Evolutionary conservation across 2,329 filamentous ascomycete genomes (phyloP).

Genomic region (Fusarium gaditjirri): DNA sequence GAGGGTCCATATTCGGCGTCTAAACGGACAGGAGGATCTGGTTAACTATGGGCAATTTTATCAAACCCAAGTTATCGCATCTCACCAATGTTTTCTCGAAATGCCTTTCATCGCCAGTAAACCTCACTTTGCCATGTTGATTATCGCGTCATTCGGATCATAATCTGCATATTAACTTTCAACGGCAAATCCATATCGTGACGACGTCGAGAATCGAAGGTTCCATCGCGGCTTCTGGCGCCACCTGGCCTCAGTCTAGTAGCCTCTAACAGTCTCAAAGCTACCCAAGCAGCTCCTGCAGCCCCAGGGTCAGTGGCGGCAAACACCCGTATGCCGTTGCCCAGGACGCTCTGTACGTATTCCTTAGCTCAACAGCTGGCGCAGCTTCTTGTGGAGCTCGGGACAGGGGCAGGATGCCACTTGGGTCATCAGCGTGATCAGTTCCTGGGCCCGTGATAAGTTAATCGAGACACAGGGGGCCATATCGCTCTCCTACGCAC

Average conservation of each 20-base stretch:
- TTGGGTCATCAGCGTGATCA: neutral
- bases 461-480: neutral
- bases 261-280: slow-evolving; percentile 9
- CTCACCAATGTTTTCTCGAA: neutral
- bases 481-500: neutral
- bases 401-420: slow-evolving; percentile 17
- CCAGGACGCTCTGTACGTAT: neutral
- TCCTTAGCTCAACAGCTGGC: slow-evolving; percentile 8
- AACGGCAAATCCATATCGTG: slow-evolving; percentile 3
- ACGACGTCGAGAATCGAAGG: slow-evolving; percentile 26
- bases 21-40: neutral
- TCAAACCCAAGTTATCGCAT: neutral
- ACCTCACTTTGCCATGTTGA: neutral
- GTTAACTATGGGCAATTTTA: neutral
- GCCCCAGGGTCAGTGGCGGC: slow-evolving; percentile 25
- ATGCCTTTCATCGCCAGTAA: neutral
- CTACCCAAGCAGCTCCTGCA: slow-evolving; percentile 20
- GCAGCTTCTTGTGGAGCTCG: slow-evolving; percentile 17
- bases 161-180: neutral
- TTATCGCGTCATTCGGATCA: neutral
- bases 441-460: slow-evolving; percentile 6
- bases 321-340: slow-evolving; percentile 25
- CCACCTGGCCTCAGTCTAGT: slow-evolving; percentile 8
- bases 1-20: neutral
- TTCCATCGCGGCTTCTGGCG: slow-evolving; percentile 38